Evolutionary conservation across 1,284 basidiomycete genomes (phyloP).

Genomic region (Cutaneotrichosporon spelunceum): DNA sequence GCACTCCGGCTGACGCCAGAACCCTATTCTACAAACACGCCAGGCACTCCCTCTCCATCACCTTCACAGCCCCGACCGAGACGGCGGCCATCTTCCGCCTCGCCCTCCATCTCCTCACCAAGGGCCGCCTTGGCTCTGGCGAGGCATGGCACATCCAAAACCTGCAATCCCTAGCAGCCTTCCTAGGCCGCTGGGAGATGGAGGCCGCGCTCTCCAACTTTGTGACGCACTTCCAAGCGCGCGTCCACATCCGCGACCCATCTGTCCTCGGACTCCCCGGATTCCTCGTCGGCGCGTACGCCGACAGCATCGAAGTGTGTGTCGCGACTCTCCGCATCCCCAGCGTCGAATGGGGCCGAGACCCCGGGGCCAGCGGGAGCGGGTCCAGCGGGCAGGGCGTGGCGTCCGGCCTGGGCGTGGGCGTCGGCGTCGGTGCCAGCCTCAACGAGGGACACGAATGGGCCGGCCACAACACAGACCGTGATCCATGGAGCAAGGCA

Average conservation of each 20-base stretch:
- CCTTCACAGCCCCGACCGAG: neutral
- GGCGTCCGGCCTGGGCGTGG: too few species aligned
- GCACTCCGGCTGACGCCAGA: neutral
- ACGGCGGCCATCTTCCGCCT: neutral
- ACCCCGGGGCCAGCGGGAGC: too few species aligned
- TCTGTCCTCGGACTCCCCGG: neutral
- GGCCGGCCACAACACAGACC: neutral
- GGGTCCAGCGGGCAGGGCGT: too few species aligned
- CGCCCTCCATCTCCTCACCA: neutral
- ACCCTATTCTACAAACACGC: neutral
- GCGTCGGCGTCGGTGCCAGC: neutral
- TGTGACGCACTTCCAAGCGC: neutral
- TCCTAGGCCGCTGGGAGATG: neutral
- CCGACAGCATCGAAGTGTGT: neutral
- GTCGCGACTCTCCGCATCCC: neutral
- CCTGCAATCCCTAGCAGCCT: neutral
- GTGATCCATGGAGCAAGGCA: neutral
- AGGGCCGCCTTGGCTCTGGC: neutral
- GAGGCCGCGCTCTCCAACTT: neutral
- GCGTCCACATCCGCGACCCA: neutral
- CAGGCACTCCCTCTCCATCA: neutral
- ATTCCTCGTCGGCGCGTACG: conserved; percentile 1
- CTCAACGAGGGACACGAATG: neutral
- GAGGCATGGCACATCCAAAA: neutral
- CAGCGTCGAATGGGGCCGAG: neutral